Evolutionary conservation across 768 basidiomycete genomes (phyloP).

Genomic region (Leccinellum rugosiceps): DNA sequence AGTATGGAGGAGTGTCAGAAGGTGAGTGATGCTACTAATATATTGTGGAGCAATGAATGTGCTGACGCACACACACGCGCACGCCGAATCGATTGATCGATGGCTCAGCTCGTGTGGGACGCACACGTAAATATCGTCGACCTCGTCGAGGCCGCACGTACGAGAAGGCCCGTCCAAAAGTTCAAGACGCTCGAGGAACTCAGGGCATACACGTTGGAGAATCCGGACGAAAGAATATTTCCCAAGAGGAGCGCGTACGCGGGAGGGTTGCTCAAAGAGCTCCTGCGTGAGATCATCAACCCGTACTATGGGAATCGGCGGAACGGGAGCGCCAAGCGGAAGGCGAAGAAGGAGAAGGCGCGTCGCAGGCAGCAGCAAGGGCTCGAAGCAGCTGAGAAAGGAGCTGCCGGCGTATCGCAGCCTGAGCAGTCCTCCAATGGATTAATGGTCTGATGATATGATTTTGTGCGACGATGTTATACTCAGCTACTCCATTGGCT

Average conservation of each 20-base stretch:
- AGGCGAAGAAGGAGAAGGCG: slow-evolving; percentile 7
- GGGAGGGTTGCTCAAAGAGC: slow-evolving; percentile 30
- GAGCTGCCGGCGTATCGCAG: neutral
- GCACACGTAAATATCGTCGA: slow-evolving; percentile 33
- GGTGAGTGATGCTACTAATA: slow-evolving; percentile 8
- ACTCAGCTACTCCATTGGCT: neutral
- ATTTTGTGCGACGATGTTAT: too few relatives aligned
- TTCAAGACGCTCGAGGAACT: slow-evolving; percentile 24
- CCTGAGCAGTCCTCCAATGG: neutral
- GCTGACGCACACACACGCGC: neutral
- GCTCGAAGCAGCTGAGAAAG: neutral
- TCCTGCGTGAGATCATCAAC: slow-evolving; percentile 25
- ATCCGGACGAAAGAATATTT: slow-evolving; percentile 19
- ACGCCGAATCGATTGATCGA: neutral
- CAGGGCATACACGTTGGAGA: slow-evolving; percentile 17
- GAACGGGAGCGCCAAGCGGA: slow-evolving; percentile 20
- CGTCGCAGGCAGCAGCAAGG: neutral
- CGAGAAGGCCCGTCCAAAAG: slow-evolving; percentile 9
- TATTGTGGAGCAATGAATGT: neutral
- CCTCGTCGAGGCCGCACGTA: slow-evolving; percentile 20
- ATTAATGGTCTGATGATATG: neutral
- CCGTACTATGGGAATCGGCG: slow-evolving; percentile 16
- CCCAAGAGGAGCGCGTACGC: slow-evolving; percentile 26
- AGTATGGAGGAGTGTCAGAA: slow-evolving; percentile 14
- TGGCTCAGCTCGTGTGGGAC: slow-evolving; percentile 18